Percentiles rank a stretch among this genome's conserved stretches.
Evolutionary conservation across 768 basidiomycete genomes (phyloP).

Genomic region (Amanita subjunquillea): DNA sequence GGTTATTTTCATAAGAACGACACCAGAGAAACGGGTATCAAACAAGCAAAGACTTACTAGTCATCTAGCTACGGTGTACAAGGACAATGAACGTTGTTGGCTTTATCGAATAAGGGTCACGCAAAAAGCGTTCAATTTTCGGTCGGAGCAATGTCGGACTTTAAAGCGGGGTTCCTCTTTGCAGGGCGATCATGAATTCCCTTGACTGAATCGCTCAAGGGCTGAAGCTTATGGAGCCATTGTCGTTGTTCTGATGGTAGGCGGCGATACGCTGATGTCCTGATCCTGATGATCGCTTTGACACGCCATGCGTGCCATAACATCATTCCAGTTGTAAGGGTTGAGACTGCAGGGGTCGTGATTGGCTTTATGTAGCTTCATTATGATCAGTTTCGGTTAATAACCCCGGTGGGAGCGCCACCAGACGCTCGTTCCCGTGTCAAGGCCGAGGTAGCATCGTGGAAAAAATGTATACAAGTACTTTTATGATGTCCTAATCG

Average conservation of each 20-base stretch:
- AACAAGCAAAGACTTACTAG: slow-evolving; percentile 31
- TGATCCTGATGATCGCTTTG: background rate
- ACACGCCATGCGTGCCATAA: background rate
- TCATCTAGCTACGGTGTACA: slow-evolving; percentile 18
- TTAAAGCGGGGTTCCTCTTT: background rate
- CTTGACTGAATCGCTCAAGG: background rate
- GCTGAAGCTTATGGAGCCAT: background rate
- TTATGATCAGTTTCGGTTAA: background rate
- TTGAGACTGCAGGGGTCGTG: background rate
- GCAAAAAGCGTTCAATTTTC: background rate
- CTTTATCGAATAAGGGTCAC: too few species aligned
- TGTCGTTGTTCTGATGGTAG: background rate
- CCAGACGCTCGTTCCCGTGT: slow-evolving; percentile 6
- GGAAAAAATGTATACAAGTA: slow-evolving; percentile 1
- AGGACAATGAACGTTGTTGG: background rate
- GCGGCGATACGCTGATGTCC: background rate
- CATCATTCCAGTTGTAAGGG: background rate
- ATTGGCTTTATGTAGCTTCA: slow-evolving; percentile 2
- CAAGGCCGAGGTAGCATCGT: slow-evolving; percentile 8
- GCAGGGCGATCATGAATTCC: background rate
- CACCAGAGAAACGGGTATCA: background rate
- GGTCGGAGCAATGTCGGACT: slow-evolving; percentile 17
- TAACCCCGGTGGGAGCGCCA: slow-evolving; percentile 4
- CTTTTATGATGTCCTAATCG: slow-evolving; percentile 8
- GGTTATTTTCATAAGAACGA: slow-evolving; percentile 6